Conservation (phyloP, 2,329 filamentous ascomycete genomes). For the Colletotrichum sp. region DNA sequence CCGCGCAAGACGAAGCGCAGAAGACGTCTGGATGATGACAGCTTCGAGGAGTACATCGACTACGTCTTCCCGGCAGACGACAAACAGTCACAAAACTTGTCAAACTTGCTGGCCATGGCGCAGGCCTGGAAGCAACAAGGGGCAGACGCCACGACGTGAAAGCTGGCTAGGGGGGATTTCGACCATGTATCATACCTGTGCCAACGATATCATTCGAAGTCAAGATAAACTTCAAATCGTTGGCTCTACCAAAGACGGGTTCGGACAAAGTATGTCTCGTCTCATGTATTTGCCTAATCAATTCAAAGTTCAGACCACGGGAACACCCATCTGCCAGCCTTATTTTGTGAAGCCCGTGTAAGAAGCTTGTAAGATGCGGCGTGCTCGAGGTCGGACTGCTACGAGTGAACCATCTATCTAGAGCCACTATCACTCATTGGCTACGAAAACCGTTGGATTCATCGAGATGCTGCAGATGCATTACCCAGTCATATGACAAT, state of each 20-base stretch:
- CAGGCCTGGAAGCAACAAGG: constrained; percentile 82
- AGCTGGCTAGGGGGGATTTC: neutral
- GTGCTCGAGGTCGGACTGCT: neutral
- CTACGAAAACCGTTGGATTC: neutral
- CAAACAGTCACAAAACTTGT: constrained; percentile 81
- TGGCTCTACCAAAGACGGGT: neutral
- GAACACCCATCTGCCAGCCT: neutral
- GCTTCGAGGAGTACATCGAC: constrained; percentile 95
- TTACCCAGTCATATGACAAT: neutral
- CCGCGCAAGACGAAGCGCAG: constrained; percentile 91
- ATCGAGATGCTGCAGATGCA: neutral
- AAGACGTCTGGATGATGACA: constrained; percentile 88
- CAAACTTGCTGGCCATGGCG: constrained; percentile 83
- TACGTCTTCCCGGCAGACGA: constrained; percentile 98
- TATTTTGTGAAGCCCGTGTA: neutral
- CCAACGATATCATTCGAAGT: neutral
- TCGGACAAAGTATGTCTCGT: neutral
- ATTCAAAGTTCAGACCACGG: neutral
- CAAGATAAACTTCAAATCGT: neutral
- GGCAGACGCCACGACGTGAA: constrained; percentile 30
- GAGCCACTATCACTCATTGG: neutral
- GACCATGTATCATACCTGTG: neutral
- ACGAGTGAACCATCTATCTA: neutral
- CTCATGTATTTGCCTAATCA: neutral
- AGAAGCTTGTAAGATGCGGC: neutral